phyloP scores from a whole-genome alignment of 2,329 filamentous ascomycete species.

The Aurifilum marmelostoma region DNA sequence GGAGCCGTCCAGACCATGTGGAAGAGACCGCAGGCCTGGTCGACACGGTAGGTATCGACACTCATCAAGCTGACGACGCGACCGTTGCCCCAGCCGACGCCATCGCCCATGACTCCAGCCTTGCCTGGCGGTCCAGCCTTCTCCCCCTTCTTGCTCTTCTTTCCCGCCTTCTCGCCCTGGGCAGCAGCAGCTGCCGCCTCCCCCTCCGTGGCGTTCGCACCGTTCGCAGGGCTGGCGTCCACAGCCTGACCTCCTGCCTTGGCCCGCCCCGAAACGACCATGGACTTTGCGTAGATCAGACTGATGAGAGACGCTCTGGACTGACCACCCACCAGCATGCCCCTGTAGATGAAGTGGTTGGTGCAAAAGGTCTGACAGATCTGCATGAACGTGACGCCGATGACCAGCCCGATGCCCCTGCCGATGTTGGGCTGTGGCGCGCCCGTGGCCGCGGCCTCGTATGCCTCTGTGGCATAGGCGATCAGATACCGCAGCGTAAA shows the following conservation, averaged over 20 bases:
- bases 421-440: constrained; percentile 68
- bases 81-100: constrained; percentile 88
- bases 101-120: constrained; percentile 65
- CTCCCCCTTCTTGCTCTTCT: constrained; percentile 42
- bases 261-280: constrained; percentile 85
- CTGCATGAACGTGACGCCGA: constrained; percentile 88
- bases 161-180: constrained; percentile 46
- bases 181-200: constrained; percentile 44
- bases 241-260: constrained; percentile 71
- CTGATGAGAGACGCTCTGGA: constrained; percentile 79
- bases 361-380: constrained; percentile 77
- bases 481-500: constrained; percentile 88
- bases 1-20: constrained; percentile 91
- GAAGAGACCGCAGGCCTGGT: constrained; percentile 85
- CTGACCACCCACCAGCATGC: constrained; percentile 90
- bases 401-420: constrained; percentile 76
- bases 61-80: constrained; percentile 93
- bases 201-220: constrained; percentile 47
- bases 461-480: constrained; percentile 80
- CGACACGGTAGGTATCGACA: constrained; percentile 90
- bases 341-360: constrained; percentile 90
- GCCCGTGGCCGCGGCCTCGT: constrained; percentile 59
- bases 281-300: constrained; percentile 88
- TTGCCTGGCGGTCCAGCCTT: constrained; percentile 41
- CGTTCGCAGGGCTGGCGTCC: constrained; percentile 35